These are phyloP conservation scores for Didymella arachidicola DNA, from an alignment of 2,329 filamentous ascomycete species.

Conservation along the genomic window DNA sequence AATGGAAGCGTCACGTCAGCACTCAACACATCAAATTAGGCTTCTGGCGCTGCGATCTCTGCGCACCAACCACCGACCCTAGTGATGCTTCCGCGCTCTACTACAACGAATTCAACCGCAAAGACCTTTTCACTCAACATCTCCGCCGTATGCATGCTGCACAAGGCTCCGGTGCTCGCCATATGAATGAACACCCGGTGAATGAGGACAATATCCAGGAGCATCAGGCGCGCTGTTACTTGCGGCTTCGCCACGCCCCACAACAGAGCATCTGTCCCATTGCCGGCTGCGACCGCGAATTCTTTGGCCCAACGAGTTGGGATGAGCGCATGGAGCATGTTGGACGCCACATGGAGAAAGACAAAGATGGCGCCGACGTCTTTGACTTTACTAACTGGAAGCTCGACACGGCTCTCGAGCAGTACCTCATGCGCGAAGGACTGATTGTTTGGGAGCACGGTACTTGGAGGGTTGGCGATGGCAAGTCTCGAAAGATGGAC, in stretches of 20 bases:
- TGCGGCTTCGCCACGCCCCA: conserved; percentile 69
- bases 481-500: conserved; percentile 26
- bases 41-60: conserved; percentile 79
- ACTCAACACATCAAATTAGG: conserved; percentile 79
- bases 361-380: conserved; percentile 36
- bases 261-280: conserved; percentile 67
- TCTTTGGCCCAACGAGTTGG: conserved; percentile 73
- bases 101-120: conserved; percentile 81
- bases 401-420: conserved; percentile 41
- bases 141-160: conserved; percentile 83
- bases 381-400: conserved; percentile 38
- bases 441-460: conserved; percentile 44
- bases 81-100: conserved; percentile 38
- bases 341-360: conserved; percentile 76
- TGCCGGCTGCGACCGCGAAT: conserved; percentile 65
- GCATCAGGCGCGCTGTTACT: conserved; percentile 67
- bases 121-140: conserved; percentile 91
- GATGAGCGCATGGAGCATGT: conserved; percentile 88
- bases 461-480: conserved; percentile 47
- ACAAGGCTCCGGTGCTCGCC: conserved; percentile 46
- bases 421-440: conserved; percentile 52
- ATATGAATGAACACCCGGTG: conserved; percentile 54
- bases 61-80: conserved; percentile 51
- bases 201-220: conserved; percentile 63
- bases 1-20: conserved; percentile 90